phyloP scores from a whole-genome alignment of 768 basidiomycete genomes.

The Lactarius deliciosus region DNA sequence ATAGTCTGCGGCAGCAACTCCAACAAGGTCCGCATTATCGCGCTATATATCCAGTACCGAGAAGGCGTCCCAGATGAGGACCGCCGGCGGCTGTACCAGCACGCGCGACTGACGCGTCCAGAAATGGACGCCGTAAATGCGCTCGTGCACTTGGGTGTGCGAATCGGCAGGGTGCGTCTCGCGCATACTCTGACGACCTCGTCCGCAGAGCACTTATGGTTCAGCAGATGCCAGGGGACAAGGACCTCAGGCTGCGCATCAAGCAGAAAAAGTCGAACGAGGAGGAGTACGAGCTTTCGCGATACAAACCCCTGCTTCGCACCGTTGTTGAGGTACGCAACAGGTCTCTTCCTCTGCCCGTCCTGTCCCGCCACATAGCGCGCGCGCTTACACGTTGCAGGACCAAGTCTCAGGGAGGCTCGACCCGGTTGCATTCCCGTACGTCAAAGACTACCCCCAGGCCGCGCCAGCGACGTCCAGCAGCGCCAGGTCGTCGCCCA shows the following conservation, averaged over 20 bases:
- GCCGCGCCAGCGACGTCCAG: conserved; percentile 49
- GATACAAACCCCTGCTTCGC: conserved; percentile 83
- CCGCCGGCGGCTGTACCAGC: conserved; percentile 89
- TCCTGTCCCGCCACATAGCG: neutral
- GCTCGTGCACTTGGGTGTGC: conserved; percentile 75
- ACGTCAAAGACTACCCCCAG: conserved; percentile 77
- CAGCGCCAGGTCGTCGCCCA: conserved; percentile 47
- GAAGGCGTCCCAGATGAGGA: conserved; percentile 99
- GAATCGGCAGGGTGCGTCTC: conserved; percentile 72
- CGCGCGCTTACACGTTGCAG: conserved; percentile 41
- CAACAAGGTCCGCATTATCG: conserved; percentile 96
- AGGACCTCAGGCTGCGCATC: conserved; percentile 75
- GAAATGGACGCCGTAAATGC: conserved; percentile 96
- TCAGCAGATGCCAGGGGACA: conserved; percentile 51
- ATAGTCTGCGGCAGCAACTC: conserved; percentile 52
- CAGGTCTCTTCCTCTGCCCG: neutral
- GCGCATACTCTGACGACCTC: neutral
- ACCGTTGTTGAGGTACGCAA: conserved; percentile 74
- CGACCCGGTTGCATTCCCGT: conserved; percentile 81
- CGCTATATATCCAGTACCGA: conserved; percentile 89
- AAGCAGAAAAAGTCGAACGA: conserved; percentile 73
- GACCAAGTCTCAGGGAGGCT: conserved; percentile 81
- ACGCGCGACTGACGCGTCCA: conserved; percentile 80
- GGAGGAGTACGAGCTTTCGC: conserved; percentile 96
- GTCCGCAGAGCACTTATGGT: neutral